Conservation (phyloP, 1,139 yeast genomes). For the Hanseniaspora sp. region DNA sequence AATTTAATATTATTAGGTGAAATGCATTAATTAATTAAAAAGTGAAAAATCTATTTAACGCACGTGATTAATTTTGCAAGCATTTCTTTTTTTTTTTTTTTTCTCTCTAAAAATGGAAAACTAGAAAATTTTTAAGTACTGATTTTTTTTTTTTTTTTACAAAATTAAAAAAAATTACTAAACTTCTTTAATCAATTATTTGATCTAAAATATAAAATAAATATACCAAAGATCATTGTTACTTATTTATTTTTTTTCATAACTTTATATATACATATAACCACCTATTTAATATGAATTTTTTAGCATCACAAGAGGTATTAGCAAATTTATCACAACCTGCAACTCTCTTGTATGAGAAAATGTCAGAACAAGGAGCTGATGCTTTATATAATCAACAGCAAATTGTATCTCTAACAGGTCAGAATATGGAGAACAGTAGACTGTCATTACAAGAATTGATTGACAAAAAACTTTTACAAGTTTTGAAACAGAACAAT, state of each 20-base stretch:
- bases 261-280: background rate
- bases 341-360: slow-evolving; percentile 46
- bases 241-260: background rate
- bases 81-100: too few relatives aligned
- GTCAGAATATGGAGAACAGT: slow-evolving; percentile 36
- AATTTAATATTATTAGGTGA: too few relatives aligned
- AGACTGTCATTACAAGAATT: slow-evolving; percentile 57
- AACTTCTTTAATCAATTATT: too few relatives aligned
- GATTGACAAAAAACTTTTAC: slow-evolving; percentile 52
- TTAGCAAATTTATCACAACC: slow-evolving; percentile 32
- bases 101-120: too few relatives aligned
- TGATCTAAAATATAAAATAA: too few relatives aligned
- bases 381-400: slow-evolving; percentile 45
- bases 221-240: too few relatives aligned
- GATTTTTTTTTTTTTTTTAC: too few relatives aligned
- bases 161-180: too few relatives aligned
- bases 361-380: slow-evolving; percentile 44
- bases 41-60: too few relatives aligned
- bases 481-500: slow-evolving; percentile 53
- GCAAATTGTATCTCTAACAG: slow-evolving; percentile 43
- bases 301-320: slow-evolving; percentile 12
- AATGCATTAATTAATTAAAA: too few relatives aligned
- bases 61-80: too few relatives aligned
- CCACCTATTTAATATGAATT: slow-evolving; percentile 5
- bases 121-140: too few relatives aligned